Evolutionary conservation across 2,329 filamentous ascomycete genomes (phyloP).

Genomic region (Penicillium sp.): DNA sequence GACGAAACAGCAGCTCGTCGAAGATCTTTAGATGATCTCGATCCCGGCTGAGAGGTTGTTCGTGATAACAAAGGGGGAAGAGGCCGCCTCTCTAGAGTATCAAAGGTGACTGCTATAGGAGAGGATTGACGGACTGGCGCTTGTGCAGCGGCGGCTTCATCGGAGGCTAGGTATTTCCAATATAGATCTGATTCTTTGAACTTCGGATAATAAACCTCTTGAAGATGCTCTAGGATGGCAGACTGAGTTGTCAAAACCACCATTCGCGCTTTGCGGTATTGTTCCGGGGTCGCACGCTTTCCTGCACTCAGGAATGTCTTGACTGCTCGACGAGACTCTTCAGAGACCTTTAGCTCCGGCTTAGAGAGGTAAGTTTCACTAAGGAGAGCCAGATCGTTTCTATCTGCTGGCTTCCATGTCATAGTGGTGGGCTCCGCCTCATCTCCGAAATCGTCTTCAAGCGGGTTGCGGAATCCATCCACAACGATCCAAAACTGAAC

Average conservation of each 20-base stretch:
- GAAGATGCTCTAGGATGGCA: constrained; percentile 78
- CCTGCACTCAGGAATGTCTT: constrained; percentile 77
- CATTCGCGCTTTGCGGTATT: constrained; percentile 79
- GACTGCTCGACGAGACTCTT: constrained; percentile 67
- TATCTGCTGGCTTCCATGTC: constrained; percentile 79
- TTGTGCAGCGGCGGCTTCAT: constrained; percentile 56
- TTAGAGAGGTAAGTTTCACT: constrained; percentile 84
- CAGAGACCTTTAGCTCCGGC: constrained; percentile 74
- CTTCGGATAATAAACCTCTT: constrained; percentile 71
- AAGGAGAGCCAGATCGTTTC: constrained; percentile 85
- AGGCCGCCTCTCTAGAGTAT: constrained; percentile 38
- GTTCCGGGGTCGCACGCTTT: constrained; percentile 69
- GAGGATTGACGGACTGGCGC: constrained; percentile 19
- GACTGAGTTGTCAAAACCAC: constrained; percentile 82
- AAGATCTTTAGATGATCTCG: constrained; percentile 51
- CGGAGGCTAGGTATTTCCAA: constrained; percentile 91
- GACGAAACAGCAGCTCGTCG: constrained; percentile 61
- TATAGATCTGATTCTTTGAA: constrained; percentile 94
- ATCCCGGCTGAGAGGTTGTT: constrained; percentile 48
- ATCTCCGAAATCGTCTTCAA: constrained; percentile 81
- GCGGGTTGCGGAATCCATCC: constrained; percentile 88
- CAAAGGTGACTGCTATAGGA: constrained; percentile 20
- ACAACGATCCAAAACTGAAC: constrained; percentile 99
- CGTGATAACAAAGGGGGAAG: constrained; percentile 48
- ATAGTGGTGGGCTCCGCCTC: constrained; percentile 61